These are phyloP conservation scores for Fusarium falciforme DNA, from an alignment of 2,329 filamentous ascomycete species.

Conservation along the genomic window DNA sequence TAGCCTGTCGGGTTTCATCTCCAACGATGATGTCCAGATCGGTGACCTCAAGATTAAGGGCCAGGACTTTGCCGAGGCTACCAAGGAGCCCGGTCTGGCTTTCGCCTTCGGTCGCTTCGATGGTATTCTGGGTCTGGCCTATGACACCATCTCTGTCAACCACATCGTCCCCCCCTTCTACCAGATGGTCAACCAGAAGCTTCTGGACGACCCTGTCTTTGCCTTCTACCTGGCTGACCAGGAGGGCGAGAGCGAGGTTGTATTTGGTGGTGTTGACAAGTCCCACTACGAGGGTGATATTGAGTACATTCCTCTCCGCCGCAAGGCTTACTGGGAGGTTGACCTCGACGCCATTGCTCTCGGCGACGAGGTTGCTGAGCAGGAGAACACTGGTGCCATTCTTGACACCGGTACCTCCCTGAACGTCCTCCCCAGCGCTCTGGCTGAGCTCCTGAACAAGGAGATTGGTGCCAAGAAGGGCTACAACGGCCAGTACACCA, in stretches of 20 bases:
- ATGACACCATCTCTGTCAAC: conserved; percentile 97
- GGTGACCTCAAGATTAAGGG: conserved; percentile 89
- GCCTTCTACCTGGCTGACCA: conserved; percentile 91
- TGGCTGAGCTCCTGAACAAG: conserved; percentile 96
- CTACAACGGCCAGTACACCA: conserved; percentile 94
- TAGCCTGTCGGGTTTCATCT: conserved; percentile 92
- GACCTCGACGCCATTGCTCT: conserved; percentile 93
- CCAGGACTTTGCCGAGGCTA: conserved; percentile 97
- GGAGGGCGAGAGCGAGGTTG: conserved; percentile 83
- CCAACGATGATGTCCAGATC: conserved; percentile 86
- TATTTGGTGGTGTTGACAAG: conserved; percentile 90
- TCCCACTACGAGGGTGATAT: conserved; percentile 86
- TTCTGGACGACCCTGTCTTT: conserved; percentile 93
- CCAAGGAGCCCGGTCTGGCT: conserved; percentile 92
- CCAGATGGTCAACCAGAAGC: conserved; percentile 89
- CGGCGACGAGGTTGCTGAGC: conserved; percentile 85
- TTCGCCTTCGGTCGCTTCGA: conserved; percentile 99
- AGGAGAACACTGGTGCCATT: conserved; percentile 95
- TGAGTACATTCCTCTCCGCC: conserved; percentile 91
- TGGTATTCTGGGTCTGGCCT: conserved; percentile 94
- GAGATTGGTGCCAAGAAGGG: conserved; percentile 98
- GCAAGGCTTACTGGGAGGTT: conserved; percentile 99
- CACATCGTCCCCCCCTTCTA: conserved; percentile 95
- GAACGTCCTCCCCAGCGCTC: conserved; percentile 89
- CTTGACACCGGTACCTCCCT: conserved; percentile 98